Conservation (phyloP, 2,329 filamentous ascomycete genomes). For the Pyricularia sp. region DNA sequence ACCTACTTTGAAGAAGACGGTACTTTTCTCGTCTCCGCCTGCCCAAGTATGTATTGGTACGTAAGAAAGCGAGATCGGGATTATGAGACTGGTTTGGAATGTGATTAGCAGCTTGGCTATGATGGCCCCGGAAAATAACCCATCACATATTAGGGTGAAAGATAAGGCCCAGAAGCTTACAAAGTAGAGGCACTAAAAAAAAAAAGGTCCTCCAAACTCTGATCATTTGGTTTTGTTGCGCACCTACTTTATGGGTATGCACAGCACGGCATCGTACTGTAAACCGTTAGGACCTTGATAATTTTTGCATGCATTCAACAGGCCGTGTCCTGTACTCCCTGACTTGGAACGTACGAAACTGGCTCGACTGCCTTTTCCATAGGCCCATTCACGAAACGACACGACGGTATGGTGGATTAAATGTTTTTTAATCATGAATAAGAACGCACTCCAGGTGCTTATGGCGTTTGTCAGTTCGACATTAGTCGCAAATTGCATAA, state of each 20-base stretch:
- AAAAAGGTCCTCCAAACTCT: no score
- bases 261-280: neutral
- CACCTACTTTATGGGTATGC: neutral
- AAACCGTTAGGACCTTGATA: neutral
- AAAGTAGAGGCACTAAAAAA: no score
- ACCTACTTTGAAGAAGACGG: neutral
- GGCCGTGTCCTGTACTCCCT: neutral
- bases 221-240: no score
- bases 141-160: no score
- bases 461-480: neutral
- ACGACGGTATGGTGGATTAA: neutral
- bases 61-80: no score
- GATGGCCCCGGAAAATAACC: no score
- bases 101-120: no score
- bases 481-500: no score
- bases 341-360: neutral
- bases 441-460: neutral
- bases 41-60: no score
- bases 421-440: neutral
- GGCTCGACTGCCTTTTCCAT: neutral
- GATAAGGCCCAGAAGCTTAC: neutral
- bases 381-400: neutral
- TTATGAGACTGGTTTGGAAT: no score
- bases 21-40: neutral
- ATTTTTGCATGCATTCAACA: neutral